A percentile compares a stretch with the other conserved stretches of the same genome.
phyloP scores from a whole-genome alignment of 345 rosid species.

The Abelmoschus esculentus region DNA sequence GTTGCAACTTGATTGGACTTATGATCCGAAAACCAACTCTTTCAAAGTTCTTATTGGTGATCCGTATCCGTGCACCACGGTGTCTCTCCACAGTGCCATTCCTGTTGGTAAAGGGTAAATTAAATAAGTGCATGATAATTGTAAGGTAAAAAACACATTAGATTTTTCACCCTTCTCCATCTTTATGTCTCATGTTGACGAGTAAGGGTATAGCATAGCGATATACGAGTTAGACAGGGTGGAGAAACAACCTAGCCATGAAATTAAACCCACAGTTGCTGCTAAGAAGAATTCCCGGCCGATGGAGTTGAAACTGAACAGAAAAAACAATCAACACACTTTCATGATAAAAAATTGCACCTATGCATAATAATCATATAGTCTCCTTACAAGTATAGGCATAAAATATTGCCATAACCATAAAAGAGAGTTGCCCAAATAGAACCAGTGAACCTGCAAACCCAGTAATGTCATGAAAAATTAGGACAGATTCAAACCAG shows the following conservation, averaged over 20 bases:
- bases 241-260: constrained; percentile 61
- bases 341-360: background rate
- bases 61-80: constrained; percentile 47
- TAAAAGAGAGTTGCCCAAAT: constrained; percentile 75
- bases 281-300: constrained; percentile 60
- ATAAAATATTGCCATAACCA: constrained; percentile 75
- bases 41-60: constrained; percentile 59
- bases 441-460: constrained; percentile 75
- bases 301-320: constrained; percentile 50
- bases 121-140: background rate
- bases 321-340: background rate
- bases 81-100: constrained; percentile 69
- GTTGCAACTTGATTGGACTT: constrained; percentile 5
- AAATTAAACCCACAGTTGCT: constrained; percentile 60
- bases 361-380: background rate
- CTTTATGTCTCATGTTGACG: background rate
- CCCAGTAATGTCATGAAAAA: background rate
- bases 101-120: constrained; percentile 29
- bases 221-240: background rate
- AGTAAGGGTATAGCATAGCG: background rate
- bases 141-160: background rate
- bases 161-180: background rate
- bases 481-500: background rate
- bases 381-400: constrained; percentile 59
- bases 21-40: constrained; percentile 53